phyloP scores from a whole-genome alignment of 495 filamentous ascomycete species.

The Penicillium waksmanii region DNA sequence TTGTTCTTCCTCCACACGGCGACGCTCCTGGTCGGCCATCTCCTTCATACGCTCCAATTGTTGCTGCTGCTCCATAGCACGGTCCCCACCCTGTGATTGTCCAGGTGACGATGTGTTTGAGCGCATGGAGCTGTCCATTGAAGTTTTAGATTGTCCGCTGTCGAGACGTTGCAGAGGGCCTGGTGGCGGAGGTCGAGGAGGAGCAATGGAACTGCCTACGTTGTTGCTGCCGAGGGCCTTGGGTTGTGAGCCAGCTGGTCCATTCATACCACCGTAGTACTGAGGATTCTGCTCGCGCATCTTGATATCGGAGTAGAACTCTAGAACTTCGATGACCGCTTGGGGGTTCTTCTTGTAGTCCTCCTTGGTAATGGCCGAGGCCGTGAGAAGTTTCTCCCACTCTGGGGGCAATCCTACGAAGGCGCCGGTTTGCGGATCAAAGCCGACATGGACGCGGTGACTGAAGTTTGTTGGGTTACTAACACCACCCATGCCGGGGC shows the following conservation, averaged over 20 bases:
- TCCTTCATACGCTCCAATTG: constrained; percentile 54
- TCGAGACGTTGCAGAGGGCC: constrained; percentile 48
- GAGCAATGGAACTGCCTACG: constrained; percentile 73
- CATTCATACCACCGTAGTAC: constrained; percentile 70
- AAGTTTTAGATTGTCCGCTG: constrained; percentile 40
- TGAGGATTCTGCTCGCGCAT: constrained; percentile 82
- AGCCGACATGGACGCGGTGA: constrained; percentile 95
- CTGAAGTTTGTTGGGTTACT: constrained; percentile 98
- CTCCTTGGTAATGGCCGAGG: constrained; percentile 95
- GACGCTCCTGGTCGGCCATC: constrained; percentile 53
- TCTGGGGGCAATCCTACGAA: constrained; percentile 93
- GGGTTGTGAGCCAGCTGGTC: constrained; percentile 51
- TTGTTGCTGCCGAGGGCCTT: constrained; percentile 37
- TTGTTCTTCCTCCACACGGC: constrained; percentile 56
- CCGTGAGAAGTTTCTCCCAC: constrained; percentile 94
- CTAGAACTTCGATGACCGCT: constrained; percentile 93
- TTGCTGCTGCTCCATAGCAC: constrained; percentile 44
- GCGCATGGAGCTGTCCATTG: constrained; percentile 34
- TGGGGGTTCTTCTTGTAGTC: constrained; percentile 98
- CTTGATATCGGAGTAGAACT: constrained; percentile 96
- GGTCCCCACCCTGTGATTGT: constrained; percentile 40
- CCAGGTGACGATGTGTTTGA: constrained; percentile 43
- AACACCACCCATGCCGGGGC: constrained; percentile 95
- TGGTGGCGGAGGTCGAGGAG: constrained; percentile 72
- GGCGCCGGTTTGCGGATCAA: constrained; percentile 89